phyloP scores from a whole-genome alignment of 2,329 filamentous ascomycete genomes.

The Lizonia empirigonia region DNA sequence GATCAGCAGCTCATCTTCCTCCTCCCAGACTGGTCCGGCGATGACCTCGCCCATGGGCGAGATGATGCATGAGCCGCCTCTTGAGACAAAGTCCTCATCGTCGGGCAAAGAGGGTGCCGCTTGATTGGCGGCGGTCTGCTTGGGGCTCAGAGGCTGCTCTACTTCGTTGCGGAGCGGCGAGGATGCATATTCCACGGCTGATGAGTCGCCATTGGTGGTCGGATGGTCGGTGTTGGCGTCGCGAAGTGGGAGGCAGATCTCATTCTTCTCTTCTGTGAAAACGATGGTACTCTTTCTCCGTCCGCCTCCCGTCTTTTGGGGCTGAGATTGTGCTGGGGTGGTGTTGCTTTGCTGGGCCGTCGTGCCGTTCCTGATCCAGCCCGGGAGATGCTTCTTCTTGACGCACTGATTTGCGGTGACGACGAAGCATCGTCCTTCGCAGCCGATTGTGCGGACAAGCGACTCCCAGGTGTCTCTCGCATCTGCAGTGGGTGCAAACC shows the following conservation, averaged over 20 bases:
- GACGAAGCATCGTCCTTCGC: slow-evolving; percentile 85
- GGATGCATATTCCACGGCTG: slow-evolving; percentile 31
- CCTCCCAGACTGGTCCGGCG: slow-evolving; percentile 81
- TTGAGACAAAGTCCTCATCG: slow-evolving; percentile 63
- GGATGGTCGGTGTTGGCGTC: slow-evolving; percentile 14
- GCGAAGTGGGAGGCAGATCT: slow-evolving; percentile 53
- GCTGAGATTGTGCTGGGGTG: slow-evolving; percentile 1
- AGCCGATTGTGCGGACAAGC: slow-evolving; percentile 80
- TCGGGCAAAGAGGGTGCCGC: slow-evolving; percentile 13
- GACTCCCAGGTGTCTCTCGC: slow-evolving; percentile 79
- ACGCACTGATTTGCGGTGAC: slow-evolving; percentile 85
- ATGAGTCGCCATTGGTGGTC: slow-evolving; percentile 22
- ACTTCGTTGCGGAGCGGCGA: slow-evolving; percentile 15
- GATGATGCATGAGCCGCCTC: slow-evolving; percentile 83
- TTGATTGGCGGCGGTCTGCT: slow-evolving; percentile 20
- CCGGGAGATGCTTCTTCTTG: slow-evolving; percentile 61
- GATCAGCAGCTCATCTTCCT: slow-evolving; percentile 68
- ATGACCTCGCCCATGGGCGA: slow-evolving; percentile 80
- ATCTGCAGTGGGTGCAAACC: slow-evolving; percentile 89
- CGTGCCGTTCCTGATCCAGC: slow-evolving; percentile 56
- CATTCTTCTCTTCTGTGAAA: slow-evolving; percentile 50
- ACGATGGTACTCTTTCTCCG: slow-evolving; percentile 51
- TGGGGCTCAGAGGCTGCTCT: slow-evolving; percentile 25
- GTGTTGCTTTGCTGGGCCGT: neutral
- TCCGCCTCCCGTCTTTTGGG: slow-evolving; percentile 11